These are phyloP conservation scores for Centella asiatica DNA, from an alignment of 129 eudicot genomes.

Conservation along the genomic window DNA sequence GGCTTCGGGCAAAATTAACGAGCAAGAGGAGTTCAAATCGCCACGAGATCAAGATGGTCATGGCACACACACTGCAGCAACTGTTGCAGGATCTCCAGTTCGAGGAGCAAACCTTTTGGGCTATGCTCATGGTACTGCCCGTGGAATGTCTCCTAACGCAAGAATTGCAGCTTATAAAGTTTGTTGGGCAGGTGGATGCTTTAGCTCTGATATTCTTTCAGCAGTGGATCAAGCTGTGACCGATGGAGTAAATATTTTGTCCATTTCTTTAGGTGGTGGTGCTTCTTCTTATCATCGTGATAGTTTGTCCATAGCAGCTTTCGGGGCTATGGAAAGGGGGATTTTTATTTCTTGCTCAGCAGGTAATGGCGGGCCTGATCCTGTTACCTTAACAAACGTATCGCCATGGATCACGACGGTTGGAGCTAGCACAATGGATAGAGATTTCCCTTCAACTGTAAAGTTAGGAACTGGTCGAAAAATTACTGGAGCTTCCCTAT, in stretches of 20 bases:
- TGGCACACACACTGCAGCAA: constrained; percentile 90
- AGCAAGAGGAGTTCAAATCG: constrained; percentile 60
- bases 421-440: constrained; percentile 90
- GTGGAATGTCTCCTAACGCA: constrained; percentile 81
- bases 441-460: constrained; percentile 67
- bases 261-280: constrained; percentile 90
- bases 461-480: constrained; percentile 52
- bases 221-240: constrained; percentile 82
- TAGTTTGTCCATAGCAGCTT: constrained; percentile 71
- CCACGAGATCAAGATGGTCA: constrained; percentile 92
- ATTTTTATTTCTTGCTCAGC: constrained; percentile 89
- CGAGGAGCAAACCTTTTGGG: constrained; percentile 80
- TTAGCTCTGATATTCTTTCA: constrained; percentile 83
- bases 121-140: constrained; percentile 73
- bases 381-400: constrained; percentile 72
- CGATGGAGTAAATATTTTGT: constrained; percentile 73
- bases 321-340: constrained; percentile 91
- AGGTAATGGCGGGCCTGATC: constrained; percentile 88
- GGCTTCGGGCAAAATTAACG: constrained; percentile 66
- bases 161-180: constrained; percentile 88
- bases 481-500: constrained; percentile 62
- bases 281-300: constrained; percentile 71
- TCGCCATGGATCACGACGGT: constrained; percentile 90
- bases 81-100: constrained; percentile 72
- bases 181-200: constrained; percentile 88